A percentile compares a stretch with the other conserved stretches of the same genome.
These are phyloP conservation scores for Paecilomyces niveus DNA, from an alignment of 2,329 filamentous ascomycete genomes.

Conservation along the genomic window DNA sequence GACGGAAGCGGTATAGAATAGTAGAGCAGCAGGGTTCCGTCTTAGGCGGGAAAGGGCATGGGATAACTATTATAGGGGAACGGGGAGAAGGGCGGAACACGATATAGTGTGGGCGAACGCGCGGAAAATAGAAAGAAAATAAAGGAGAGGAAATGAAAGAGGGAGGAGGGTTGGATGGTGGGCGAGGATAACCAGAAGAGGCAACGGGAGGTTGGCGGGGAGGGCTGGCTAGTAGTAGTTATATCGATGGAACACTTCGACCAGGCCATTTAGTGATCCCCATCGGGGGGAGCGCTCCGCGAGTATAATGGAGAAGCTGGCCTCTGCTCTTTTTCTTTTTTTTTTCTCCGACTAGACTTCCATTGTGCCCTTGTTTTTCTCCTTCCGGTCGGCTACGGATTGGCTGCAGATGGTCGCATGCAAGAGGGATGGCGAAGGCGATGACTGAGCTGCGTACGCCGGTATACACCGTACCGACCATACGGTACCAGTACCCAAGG, in stretches of 20 bases:
- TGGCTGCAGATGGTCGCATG: conserved; percentile 3
- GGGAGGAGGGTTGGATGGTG: conserved; percentile 11
- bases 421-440: conserved; percentile 8
- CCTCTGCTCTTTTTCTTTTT: neutral
- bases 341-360: neutral
- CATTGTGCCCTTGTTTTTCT: neutral
- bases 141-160: conserved; percentile 8
- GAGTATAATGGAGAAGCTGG: neutral
- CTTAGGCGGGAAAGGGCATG: conserved; percentile 11
- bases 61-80: conserved; percentile 11
- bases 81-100: conserved; percentile 9
- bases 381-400: neutral
- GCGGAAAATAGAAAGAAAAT: conserved; percentile 1
- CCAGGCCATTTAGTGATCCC: neutral
- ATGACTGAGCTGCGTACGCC: conserved; percentile 4
- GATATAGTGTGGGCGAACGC: conserved; percentile 11
- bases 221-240: neutral
- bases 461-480: conserved; percentile 13
- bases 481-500: conserved; percentile 14
- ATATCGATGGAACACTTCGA: neutral
- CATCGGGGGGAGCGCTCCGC: neutral
- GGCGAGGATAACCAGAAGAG: conserved; percentile 15
- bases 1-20: conserved; percentile 15
- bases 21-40: conserved; percentile 10
- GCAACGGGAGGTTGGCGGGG: conserved; percentile 9